Evolutionary conservation across 176 grass and related monocot species (phyloP).

Genomic region (Guadua angustifolia): DNA sequence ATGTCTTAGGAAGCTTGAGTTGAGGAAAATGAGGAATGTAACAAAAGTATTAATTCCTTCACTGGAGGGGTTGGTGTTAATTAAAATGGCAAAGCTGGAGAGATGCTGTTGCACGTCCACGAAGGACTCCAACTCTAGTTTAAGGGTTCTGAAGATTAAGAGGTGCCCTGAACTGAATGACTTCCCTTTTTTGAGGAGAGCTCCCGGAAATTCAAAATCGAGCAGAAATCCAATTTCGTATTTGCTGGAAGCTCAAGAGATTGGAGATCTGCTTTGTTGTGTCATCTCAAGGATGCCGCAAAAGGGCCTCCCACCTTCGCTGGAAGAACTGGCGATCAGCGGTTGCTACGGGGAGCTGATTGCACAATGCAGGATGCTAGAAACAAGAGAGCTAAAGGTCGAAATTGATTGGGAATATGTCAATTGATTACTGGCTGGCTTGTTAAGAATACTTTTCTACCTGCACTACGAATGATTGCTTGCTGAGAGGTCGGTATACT

Average conservation of each 20-base stretch:
- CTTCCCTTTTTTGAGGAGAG: constrained; percentile 35
- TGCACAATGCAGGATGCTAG: not conserved
- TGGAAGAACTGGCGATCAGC: not conserved
- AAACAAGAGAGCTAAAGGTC: constrained; percentile 17
- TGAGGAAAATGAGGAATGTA: not conserved
- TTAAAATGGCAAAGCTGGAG: not conserved
- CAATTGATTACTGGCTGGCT: not conserved
- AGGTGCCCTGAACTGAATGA: not conserved
- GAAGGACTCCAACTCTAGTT: too few relatives aligned
- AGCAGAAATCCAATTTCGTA: not conserved
- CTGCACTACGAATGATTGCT: not conserved
- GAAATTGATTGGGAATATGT: accelerated
- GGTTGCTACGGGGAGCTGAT: accelerated
- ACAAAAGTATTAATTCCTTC: constrained; percentile 19
- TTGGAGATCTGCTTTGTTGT: too few relatives aligned
- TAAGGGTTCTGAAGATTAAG: too few relatives aligned
- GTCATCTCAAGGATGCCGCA: not conserved
- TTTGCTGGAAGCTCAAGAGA: too few relatives aligned
- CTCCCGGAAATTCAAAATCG: not conserved
- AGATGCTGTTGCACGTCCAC: constrained; percentile 30
- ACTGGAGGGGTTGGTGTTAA: constrained; percentile 37
- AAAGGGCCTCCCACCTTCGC: constrained; percentile 26
- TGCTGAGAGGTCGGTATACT: too few relatives aligned
- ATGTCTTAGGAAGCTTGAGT: constrained; percentile 20
- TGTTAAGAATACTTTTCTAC: not conserved